A percentile compares a stretch with the other conserved stretches of the same genome.
Evolutionary conservation across 352 stramenopile genomes (phyloP).

Genomic region (Nothophytophthora sp.): DNA sequence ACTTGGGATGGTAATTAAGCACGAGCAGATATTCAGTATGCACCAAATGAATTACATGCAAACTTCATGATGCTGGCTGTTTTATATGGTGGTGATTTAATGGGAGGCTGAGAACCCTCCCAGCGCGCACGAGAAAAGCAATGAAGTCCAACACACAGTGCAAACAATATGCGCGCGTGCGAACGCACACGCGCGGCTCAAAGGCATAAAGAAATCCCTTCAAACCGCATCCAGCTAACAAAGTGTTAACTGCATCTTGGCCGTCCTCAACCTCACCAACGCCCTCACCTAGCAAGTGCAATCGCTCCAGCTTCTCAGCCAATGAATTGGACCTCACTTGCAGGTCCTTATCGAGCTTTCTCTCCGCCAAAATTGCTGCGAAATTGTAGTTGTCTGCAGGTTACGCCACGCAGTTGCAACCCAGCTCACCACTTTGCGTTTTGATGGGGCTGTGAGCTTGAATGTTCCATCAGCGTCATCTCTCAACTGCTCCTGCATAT

Average conservation of each 20-base stretch:
- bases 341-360: neutral
- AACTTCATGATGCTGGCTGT: too few species aligned
- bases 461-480: neutral
- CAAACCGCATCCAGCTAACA: too few species aligned
- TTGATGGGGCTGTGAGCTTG: neutral
- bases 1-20: neutral
- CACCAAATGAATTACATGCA: too few species aligned
- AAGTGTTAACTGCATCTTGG: neutral
- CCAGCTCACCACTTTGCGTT: neutral
- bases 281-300: neutral
- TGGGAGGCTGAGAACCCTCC: neutral
- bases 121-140: neutral
- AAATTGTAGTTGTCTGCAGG: neutral
- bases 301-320: neutral
- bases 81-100: too few species aligned
- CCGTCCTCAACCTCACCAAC: neutral
- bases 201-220: too few species aligned
- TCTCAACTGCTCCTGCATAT: neutral
- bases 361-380: neutral
- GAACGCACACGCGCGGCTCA: too few species aligned
- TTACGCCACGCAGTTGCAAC: neutral
- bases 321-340: neutral
- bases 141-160: neutral
- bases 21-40: constrained; percentile 6
- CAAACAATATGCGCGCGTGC: neutral